Evolutionary conservation across 495 filamentous ascomycete genomes (phyloP), one percentile per base, ranked within the genome.

Genomic region (Halenospora varia): DNA sequence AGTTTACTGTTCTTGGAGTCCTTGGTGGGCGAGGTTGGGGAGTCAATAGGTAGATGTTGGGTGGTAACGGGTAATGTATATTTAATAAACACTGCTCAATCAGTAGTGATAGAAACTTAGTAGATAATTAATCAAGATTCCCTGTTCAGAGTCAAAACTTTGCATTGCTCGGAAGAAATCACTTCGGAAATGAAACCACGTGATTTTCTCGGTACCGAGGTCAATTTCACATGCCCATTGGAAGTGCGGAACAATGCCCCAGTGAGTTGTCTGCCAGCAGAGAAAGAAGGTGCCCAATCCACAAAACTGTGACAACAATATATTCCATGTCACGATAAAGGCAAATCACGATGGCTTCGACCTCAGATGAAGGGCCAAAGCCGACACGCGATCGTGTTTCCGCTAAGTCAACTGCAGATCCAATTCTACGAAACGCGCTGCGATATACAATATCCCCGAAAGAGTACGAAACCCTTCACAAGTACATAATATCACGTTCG

Each of bases 401-500:
- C 18, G 65, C 73, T 6, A 73, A 62, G 56, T 71, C 75, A 10
- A 70, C 72, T 10, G 64, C 77, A 54, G 84, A 88, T 53, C 82
- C 83, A 19, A 75, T 88, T 63, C 74, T 85, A 23, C 88, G 88
- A 71, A 92, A 90, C 71, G 85, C 88, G 41, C 78, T 96, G 52
- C 83, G 90, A 61, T 87, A 94, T 71, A 90, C 86, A 55, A 81
- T 96, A 46, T 92, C 87, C 70, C 85, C 87, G 46, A 84, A 86
- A 69, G 92, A 96, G 67, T 96, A 96, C 72, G 82, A 87, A 59
- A 75, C 85, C 2, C 81, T 96, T 20, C 88, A 96, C 71, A 84
- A 84, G 65, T 87, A 89, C 62, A 80, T 90, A 29, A 78, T 87
- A 53, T 89, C 85, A 59, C 85, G 85, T 39, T 82, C 85, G 55